Evolutionary conservation across 495 filamentous ascomycete species (phyloP).

Genomic region (Aspergillus kassunensis): DNA sequence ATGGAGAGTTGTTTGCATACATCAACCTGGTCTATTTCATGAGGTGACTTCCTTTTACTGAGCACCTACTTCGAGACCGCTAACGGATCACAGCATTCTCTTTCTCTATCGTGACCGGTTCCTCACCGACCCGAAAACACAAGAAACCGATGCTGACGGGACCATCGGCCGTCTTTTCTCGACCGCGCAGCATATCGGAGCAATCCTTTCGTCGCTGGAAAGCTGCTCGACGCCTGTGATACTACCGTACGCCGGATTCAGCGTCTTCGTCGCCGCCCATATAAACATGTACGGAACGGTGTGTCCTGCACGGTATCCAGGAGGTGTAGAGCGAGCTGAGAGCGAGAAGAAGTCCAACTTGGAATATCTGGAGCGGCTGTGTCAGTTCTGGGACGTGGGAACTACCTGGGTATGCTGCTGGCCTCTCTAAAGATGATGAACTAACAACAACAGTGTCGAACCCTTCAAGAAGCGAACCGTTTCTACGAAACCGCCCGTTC

Average conservation of each 20-base stretch:
- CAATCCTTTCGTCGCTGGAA: conserved; percentile 34
- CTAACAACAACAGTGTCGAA: conserved; percentile 30
- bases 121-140: conserved; percentile 30
- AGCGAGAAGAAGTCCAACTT: conserved; percentile 35
- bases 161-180: conserved; percentile 37
- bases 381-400: conserved; percentile 39
- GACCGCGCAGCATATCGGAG: conserved; percentile 35
- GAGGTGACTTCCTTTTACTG: conserved; percentile 25
- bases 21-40: conserved; percentile 45
- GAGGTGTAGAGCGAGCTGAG: conserved; percentile 35
- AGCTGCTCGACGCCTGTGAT: conserved; percentile 36
- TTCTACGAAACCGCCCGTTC: conserved; percentile 39
- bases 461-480: conserved; percentile 39
- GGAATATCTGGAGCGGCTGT: conserved; percentile 35
- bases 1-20: conserved; percentile 43
- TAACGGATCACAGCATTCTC: conserved; percentile 33
- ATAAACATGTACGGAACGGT: conserved; percentile 47
- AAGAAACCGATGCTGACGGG: conserved; percentile 20
- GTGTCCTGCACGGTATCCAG: conserved; percentile 34
- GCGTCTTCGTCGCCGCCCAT: conserved; percentile 42
- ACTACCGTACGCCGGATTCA: conserved; percentile 43
- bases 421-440: neutral
- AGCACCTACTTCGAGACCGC: no score
- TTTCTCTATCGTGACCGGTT: conserved; percentile 43
- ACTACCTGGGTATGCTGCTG: conserved; percentile 33